These are phyloP conservation scores for Herpetomonas tarakana DNA, from an alignment of 208 protist species.

Conservation along the genomic window DNA sequence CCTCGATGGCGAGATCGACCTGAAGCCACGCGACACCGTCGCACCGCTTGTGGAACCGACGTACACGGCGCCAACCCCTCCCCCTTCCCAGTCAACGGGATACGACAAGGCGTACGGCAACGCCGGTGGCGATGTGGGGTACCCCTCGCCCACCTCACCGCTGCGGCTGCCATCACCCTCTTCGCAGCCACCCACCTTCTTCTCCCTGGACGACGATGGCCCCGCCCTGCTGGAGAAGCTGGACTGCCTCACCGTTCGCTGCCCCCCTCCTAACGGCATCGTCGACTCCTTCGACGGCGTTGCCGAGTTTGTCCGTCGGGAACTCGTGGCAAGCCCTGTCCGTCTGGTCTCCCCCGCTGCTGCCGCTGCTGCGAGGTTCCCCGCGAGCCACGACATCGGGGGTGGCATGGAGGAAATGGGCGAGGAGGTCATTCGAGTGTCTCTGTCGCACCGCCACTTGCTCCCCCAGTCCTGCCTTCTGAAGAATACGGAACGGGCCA, in stretches of 20 bases:
- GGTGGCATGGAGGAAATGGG: neutral
- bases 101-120: neutral
- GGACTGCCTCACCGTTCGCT: constrained; percentile 32
- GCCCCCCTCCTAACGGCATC: constrained; percentile 66
- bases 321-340: neutral
- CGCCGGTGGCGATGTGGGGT: neutral
- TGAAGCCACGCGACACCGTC: constrained; percentile 85
- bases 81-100: neutral
- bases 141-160: neutral
- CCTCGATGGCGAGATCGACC: constrained; percentile 93
- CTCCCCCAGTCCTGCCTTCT: constrained; percentile 88
- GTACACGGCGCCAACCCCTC: neutral
- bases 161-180: neutral
- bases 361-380: neutral
- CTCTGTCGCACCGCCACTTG: constrained; percentile 65
- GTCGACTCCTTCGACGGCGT: constrained; percentile 89
- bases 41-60: constrained; percentile 7
- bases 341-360: neutral
- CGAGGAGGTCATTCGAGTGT: constrained; percentile 12
- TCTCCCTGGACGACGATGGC: constrained; percentile 20
- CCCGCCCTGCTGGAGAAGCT: constrained; percentile 18
- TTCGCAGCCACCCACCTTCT: neutral
- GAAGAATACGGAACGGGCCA: constrained; percentile 74
- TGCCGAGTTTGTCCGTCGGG: constrained; percentile 26
- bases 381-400: neutral